Evolutionary conservation across 345 rosid genomes (phyloP).

Genomic region (Limnanthes douglasii): DNA sequence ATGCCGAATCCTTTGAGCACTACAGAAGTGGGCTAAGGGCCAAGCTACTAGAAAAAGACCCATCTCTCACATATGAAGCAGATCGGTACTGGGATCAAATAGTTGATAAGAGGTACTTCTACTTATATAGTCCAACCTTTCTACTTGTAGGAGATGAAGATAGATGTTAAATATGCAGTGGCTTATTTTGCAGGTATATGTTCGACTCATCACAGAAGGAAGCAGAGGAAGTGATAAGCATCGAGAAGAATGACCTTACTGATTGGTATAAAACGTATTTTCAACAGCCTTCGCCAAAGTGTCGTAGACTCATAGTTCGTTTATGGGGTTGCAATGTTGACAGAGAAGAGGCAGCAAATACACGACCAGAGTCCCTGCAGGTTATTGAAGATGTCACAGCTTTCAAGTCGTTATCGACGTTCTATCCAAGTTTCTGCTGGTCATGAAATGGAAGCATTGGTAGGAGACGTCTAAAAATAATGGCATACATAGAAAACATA

Average conservation of each 20-base stretch:
- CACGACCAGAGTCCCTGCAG: slow-evolving; percentile 13
- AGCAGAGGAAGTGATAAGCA: slow-evolving; percentile 56
- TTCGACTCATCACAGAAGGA: slow-evolving; percentile 60
- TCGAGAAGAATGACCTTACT: slow-evolving; percentile 44
- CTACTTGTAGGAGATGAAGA: not conserved
- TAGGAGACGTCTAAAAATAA: too few relatives aligned
- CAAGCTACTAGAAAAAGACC: slow-evolving; percentile 79
- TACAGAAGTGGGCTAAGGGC: slow-evolving; percentile 68
- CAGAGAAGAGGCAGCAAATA: slow-evolving; percentile 27
- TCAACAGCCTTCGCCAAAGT: slow-evolving; percentile 44
- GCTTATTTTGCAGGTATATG: slow-evolving; percentile 44
- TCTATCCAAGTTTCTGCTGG: slow-evolving; percentile 70
- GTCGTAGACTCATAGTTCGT: slow-evolving; percentile 64
- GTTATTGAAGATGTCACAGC: slow-evolving; percentile 30
- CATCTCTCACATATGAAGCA: slow-evolving; percentile 64
- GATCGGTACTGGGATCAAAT: slow-evolving; percentile 83
- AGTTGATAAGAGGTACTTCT: slow-evolving; percentile 56
- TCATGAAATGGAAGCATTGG: too few relatives aligned
- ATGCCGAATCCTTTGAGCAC: slow-evolving; percentile 56
- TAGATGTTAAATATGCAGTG: not conserved
- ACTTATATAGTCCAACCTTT: not conserved
- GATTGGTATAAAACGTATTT: slow-evolving; percentile 59
- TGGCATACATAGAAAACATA: too few relatives aligned
- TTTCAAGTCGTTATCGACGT: slow-evolving; percentile 45
- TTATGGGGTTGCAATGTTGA: slow-evolving; percentile 87